phyloP scores from a whole-genome alignment of 116 monocot genomes.

The Iris pallida region DNA sequence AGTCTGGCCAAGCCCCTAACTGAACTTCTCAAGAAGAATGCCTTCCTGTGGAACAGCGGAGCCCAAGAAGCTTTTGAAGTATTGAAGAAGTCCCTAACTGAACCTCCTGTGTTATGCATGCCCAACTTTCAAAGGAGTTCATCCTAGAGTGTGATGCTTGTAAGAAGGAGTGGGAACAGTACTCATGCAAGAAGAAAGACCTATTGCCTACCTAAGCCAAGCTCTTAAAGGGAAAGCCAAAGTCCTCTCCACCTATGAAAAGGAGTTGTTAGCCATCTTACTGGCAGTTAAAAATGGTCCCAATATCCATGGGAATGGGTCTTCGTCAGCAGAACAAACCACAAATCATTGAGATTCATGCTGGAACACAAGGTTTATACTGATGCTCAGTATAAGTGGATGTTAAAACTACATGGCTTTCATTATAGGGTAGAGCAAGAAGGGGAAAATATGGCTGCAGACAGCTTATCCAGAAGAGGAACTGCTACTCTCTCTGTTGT shows the following conservation, averaged over 20 bases:
- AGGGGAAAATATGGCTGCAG: too few relatives aligned
- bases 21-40: not conserved
- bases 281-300: not conserved
- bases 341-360: not conserved
- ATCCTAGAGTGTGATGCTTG: conserved; percentile 16
- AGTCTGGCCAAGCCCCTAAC: not conserved
- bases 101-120: not conserved
- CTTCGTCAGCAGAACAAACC: not conserved
- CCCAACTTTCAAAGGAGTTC: conserved; percentile 10
- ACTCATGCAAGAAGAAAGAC: not conserved
- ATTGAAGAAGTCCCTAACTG: not conserved
- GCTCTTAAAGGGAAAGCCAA: not conserved
- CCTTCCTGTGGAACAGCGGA: not conserved
- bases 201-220: not conserved
- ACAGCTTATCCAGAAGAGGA: too few relatives aligned
- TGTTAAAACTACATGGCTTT: too few relatives aligned
- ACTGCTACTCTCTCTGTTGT: too few relatives aligned
- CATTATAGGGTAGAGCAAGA: too few relatives aligned
- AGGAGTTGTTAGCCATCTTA: not conserved
- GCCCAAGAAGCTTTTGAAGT: not conserved
- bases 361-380: too few relatives aligned
- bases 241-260: not conserved
- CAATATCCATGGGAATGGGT: not conserved
- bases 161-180: conserved; percentile 6
- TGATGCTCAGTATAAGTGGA: too few relatives aligned